phyloP scores from a whole-genome alignment of 177 flowering plant genomes.

The Vitis hybrid region DNA sequence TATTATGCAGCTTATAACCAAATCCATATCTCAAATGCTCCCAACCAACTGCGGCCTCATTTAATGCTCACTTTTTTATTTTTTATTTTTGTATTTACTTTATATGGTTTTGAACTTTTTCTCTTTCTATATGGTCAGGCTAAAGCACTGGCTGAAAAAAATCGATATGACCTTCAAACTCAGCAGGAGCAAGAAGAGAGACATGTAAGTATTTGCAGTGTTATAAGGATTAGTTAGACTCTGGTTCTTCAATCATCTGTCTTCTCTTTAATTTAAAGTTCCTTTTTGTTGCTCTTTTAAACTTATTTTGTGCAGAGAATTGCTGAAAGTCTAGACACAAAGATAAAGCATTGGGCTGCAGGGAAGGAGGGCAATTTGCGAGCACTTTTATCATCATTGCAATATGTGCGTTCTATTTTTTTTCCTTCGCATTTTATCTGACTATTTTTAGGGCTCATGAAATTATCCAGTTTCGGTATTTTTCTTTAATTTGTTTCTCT shows the following conservation, averaged over 20 bases:
- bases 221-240: background rate
- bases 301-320: constrained; percentile 53
- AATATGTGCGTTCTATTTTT: constrained; percentile 48
- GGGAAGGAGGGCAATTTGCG: constrained; percentile 98
- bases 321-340: constrained; percentile 69
- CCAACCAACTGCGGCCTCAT: background rate
- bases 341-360: constrained; percentile 93
- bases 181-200: constrained; percentile 88
- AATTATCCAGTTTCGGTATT: background rate
- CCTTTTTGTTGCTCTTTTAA: background rate
- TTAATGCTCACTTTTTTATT: background rate
- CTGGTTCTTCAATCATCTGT: background rate
- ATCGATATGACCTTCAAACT: constrained; percentile 73
- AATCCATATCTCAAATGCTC: too few species aligned
- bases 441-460: background rate
- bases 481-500: background rate
- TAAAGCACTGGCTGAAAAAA: constrained; percentile 87
- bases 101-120: background rate
- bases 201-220: constrained; percentile 48
- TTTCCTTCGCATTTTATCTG: background rate
- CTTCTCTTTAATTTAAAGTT: background rate
- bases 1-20: too few species aligned
- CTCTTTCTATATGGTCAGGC: constrained; percentile 38
- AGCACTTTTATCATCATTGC: constrained; percentile 85
- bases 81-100: background rate